Percentiles rank a stretch among this genome's conserved stretches.
phyloP scores from a whole-genome alignment of 139 green algal species.

The Coccomyxa sp. region DNA sequence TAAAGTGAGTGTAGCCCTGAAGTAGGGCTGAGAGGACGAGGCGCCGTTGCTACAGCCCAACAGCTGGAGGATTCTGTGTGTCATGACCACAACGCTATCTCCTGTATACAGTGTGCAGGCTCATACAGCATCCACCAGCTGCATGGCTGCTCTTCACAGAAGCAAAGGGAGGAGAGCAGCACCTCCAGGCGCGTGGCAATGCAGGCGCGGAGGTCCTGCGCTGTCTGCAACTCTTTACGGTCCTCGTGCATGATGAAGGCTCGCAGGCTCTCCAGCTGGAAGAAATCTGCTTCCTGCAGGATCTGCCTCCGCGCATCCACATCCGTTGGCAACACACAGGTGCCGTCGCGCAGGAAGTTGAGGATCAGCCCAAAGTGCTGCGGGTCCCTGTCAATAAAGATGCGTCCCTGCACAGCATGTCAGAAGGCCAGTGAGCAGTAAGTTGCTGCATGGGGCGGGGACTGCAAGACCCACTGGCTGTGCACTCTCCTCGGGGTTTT shows the following conservation, averaged over 20 bases:
- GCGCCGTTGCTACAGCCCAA: background rate
- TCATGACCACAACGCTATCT: background rate
- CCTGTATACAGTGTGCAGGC: background rate
- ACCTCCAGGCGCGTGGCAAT: constrained; percentile 10
- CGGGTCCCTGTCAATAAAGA: constrained; percentile 32
- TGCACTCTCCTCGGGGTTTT: background rate
- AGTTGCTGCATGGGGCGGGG: too few species aligned
- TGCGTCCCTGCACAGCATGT: constrained; percentile 9
- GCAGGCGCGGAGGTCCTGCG: constrained; percentile 7
- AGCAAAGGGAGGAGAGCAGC: background rate
- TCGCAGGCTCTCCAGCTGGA: constrained; percentile 15
- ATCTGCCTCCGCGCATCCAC: constrained; percentile 28
- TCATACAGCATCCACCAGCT: background rate
- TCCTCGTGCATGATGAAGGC: constrained; percentile 2
- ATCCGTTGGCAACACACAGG: constrained; percentile 15
- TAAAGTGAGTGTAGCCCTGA: too few species aligned
- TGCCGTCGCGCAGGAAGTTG: constrained; percentile 47
- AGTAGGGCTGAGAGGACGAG: background rate
- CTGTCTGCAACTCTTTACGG: constrained; percentile 1
- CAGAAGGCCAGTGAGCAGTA: too few species aligned
- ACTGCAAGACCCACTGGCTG: background rate
- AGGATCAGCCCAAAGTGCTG: constrained; percentile 35
- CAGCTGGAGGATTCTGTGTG: background rate
- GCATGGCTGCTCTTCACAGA: background rate
- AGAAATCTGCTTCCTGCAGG: constrained; percentile 40